Base-by-base conservation (phyloP, 805 yeast species). In the Ogataea paradorogensis region DNA sequence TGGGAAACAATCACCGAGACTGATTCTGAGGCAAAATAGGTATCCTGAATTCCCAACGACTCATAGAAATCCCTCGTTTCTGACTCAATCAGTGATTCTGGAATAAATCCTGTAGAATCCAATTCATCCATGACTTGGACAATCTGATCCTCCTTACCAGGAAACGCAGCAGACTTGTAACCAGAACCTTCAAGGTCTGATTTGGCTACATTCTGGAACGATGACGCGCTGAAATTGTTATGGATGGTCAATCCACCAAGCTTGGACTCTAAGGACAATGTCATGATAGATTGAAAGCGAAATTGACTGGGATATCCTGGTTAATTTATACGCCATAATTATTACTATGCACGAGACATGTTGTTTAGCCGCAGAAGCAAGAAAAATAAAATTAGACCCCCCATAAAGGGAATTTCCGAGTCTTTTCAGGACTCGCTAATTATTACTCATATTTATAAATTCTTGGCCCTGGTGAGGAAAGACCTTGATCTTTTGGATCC, bases 1-100 rank as follows among this genome's bases (percentile, higher is more conserved):
- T 90, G 89, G 39, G 82, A 76, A 13, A 86, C 90, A 50, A 91
- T 84, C 45, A 82, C 85, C 38, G 74, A 78, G 10, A 90, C 84
- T 5, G 85, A 69, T 58, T 91, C 96, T 47, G 84, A 78, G 30
- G 93, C 93, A 60, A 91, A 90, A 64, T 85, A 91, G 22, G 87
- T 82, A 58, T 89, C 96, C 58, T 90, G 96, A 44, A 91, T 88
- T 20, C 96, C 96, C 50, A 91, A 72, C 28, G 76, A 66, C 42
- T 84, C 78, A 68, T 93, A 93, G 61, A 91, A 90, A 95, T 96
- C 89, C 44, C 72, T 76, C 7, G 91, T 82, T 65, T 91, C 98
- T 40, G 75, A 70, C 63, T 89, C 96, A 50, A 91, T 85, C 53
- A 88, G 71, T 41, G 76, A 66, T 53, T 85, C 95, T 8, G 98